Base-by-base conservation (phyloP, 768 basidiomycete genomes). In the Tylopilus subfusipes region DNA sequence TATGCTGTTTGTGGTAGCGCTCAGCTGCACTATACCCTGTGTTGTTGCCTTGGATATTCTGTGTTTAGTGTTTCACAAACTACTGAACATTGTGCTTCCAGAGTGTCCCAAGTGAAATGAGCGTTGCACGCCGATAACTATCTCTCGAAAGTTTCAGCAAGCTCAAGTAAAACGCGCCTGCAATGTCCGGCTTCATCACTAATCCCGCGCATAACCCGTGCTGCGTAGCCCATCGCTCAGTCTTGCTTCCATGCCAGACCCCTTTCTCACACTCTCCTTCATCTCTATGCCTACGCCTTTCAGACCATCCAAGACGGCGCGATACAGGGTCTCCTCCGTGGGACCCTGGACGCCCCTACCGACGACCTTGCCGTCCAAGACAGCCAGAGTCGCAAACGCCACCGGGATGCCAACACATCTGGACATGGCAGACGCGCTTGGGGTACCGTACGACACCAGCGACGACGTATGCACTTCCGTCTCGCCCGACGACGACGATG, bases 391-490 rank as follows among this genome's bases (percentile, higher is more conserved):
- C 2, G 92, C 92, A 63, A 93, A 82, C 1, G 90, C 94, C 8
- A 95, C 82, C 0, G 94, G 94, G 42, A 94, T 71, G 5, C 93
- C 93, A 18, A 97, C 94, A 3, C 89, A 91, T 29, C 84, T 77
- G n/a, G 92, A 82, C 94, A 97, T 97, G 5, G 94, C 94, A 0
- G 88, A 88, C 3, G 78, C 80, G 1, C 63, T 66, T 8, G 72
- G 57, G 19, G 75, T 78, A 2, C 86, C 93, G 60, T 86, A 87
- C 30, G 78, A 72, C 22, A 86, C 73, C 14, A 93, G 68, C 22
- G 81, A 78, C 9, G 90, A 88, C 12, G 82, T 85, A 59, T 93
- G 80, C 30, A 83, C 77, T 59, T 84, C 77, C 59, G 78, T 75
- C 34, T 69, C 53, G 7, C 33, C 50, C 6, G 49, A 30, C 11